Percentiles rank a stretch among this genome's conserved stretches.
phyloP scores from a whole-genome alignment of 2,329 filamentous ascomycete genomes.

The Botrytis hyacinthi region DNA sequence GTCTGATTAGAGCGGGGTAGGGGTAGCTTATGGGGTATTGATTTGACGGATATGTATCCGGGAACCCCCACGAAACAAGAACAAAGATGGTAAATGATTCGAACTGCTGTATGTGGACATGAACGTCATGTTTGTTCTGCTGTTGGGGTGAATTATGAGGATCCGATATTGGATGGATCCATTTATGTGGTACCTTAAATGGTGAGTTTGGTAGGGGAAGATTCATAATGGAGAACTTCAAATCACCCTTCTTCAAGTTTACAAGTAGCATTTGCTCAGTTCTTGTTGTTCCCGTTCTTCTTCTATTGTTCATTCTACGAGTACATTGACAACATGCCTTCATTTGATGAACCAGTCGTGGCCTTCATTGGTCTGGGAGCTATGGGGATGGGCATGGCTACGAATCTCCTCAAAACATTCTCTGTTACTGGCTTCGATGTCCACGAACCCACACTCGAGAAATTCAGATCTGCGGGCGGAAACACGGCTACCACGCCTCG shows the following conservation, averaged over 20 bases:
- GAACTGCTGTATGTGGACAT: background rate
- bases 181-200: background rate
- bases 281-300: background rate
- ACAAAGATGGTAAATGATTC: background rate
- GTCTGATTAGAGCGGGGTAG: too few relatives aligned
- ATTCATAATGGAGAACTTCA: background rate
- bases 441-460: conserved; percentile 63
- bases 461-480: conserved; percentile 63
- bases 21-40: background rate
- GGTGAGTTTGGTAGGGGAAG: background rate
- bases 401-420: conserved; percentile 66
- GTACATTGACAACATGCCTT: conserved; percentile 13
- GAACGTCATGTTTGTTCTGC: background rate
- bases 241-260: background rate
- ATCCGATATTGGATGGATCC: background rate
- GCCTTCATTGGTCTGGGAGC: conserved; percentile 62
- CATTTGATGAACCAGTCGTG: conserved; percentile 3
- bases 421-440: conserved; percentile 70
- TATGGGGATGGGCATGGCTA: conserved; percentile 83
- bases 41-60: background rate
- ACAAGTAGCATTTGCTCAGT: background rate
- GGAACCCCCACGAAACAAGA: background rate
- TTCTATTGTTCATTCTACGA: background rate
- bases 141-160: background rate
- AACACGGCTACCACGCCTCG: conserved; percentile 55